phyloP scores from a whole-genome alignment of 306 rosid species.

The Arachis hypogaea region DNA sequence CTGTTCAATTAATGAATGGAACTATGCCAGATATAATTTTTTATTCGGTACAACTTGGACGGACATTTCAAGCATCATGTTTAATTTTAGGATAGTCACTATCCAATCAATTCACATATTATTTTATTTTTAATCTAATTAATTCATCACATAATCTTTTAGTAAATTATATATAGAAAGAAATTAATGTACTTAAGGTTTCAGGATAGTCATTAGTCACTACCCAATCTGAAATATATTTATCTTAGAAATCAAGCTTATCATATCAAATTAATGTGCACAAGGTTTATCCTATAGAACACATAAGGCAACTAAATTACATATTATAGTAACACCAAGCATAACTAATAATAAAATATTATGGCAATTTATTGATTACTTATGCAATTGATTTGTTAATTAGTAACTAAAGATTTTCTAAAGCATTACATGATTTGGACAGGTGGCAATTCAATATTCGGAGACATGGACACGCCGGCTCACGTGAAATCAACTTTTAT shows the following conservation, averaged over 20 bases:
- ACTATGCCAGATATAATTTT: neutral
- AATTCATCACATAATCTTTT: neutral
- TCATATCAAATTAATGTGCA: too few relatives aligned
- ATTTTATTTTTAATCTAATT: neutral
- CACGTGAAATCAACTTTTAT: neutral
- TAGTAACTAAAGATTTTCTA: neutral
- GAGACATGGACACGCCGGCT: neutral
- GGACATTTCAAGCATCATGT: neutral
- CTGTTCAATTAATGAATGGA: neutral
- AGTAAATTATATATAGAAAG: too few relatives aligned
- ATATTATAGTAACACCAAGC: too few relatives aligned
- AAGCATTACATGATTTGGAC: neutral
- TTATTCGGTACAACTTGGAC: neutral
- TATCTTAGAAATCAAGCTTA: too few relatives aligned
- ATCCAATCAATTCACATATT: neutral
- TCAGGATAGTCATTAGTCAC: too few relatives aligned
- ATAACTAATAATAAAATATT: too few relatives aligned
- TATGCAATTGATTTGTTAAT: neutral
- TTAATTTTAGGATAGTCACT: neutral
- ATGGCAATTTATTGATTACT: too few relatives aligned
- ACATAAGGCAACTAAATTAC: too few relatives aligned
- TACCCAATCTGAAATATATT: too few relatives aligned
- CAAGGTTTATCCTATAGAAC: too few relatives aligned
- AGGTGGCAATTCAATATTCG: neutral
- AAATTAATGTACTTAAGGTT: neutral